Evolutionary conservation across 179 eudicot species (phyloP), one percentile per base, ranked within the genome.

Genomic region (Nepenthes alata): DNA sequence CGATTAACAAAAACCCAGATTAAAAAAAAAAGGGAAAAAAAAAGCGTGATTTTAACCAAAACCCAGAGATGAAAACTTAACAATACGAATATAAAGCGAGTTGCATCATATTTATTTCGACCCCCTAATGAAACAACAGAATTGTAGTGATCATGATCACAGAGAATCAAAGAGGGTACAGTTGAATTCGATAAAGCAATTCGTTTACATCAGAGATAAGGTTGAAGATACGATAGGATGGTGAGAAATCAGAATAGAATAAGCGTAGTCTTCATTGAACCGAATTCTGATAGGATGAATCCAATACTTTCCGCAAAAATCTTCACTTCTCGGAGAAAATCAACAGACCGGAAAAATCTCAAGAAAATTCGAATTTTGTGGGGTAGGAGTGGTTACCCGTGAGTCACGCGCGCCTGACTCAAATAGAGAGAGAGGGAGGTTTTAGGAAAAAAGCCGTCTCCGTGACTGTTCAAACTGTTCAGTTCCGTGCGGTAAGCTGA

Each of bases 11-110:
- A 36, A 53, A 59, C 70, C 69, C 78, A 66, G 72, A 69, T 74
- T 61, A 6, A 9, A 63, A n/a, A 65, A 51, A 54, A 25, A 25
- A 25, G 1, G 25, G 1, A 25, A 25, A 25, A 25, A 11, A 65
- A 12, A 64, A 49, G 59, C 49, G 36, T 45, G 25, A 15, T 60
- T 65, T 15, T 36, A 11, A 37, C 59, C 71, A 61, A 74, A 53
- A 77, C 86, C 84, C 81, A 75, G 60, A 55, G 62, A 54, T 64
- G 71, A 78, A 68, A 75, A 67, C 37, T 38, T 35, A 15, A 72
- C 45, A 41, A 67, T 60, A 55, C 47, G 59, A 41, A 35, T 62
- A 51, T 41, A 44, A 54, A 16, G 3, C 5, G 14, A 48, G 34
- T 15, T 53, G 44, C 45, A 7, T 41, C 59, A 51, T 25, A 25